These are phyloP conservation scores for Sophora flavescens DNA, from an alignment of 306 rosid genomes.

Conservation along the genomic window DNA sequence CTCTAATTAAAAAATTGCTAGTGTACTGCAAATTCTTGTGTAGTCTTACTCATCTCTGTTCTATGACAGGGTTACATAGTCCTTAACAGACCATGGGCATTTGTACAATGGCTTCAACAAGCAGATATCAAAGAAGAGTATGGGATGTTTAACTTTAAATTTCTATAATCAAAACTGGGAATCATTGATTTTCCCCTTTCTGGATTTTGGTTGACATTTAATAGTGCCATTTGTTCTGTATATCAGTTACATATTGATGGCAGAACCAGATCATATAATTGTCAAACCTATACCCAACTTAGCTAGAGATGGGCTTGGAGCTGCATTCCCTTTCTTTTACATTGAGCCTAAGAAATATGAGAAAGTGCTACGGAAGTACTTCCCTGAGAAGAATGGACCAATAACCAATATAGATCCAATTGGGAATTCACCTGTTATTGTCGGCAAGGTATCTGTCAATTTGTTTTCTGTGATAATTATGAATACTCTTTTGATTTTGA, in stretches of 20 bases:
- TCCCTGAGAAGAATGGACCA: slow-evolving; percentile 83
- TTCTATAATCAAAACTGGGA: slow-evolving; percentile 17
- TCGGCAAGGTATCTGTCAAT: slow-evolving; percentile 73
- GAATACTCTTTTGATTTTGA: slow-evolving; percentile 26
- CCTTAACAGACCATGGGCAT: slow-evolving; percentile 99
- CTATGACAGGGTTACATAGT: slow-evolving; percentile 92
- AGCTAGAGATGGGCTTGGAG: slow-evolving; percentile 81
- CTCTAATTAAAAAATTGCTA: neutral
- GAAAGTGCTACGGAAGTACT: slow-evolving; percentile 78
- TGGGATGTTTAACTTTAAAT: slow-evolving; percentile 42
- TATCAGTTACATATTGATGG: slow-evolving; percentile 88
- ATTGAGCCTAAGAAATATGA: slow-evolving; percentile 92
- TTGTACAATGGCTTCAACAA: slow-evolving; percentile 96
- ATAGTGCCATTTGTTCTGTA: slow-evolving; percentile 1
- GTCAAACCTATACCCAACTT: slow-evolving; percentile 98
- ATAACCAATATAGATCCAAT: slow-evolving; percentile 87
- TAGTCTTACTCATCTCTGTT: slow-evolving; percentile 1
- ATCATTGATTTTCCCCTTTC: neutral
- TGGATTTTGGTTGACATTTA: slow-evolving; percentile 41
- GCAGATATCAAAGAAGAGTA: slow-evolving; percentile 98
- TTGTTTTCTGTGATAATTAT: slow-evolving; percentile 19
- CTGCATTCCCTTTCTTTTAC: slow-evolving; percentile 97
- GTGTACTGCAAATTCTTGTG: slow-evolving; percentile 7
- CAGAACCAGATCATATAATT: slow-evolving; percentile 96
- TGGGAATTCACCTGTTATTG: slow-evolving; percentile 98